A percentile compares a stretch with the other conserved stretches of the same genome.
phyloP scores from a whole-genome alignment of 2,329 filamentous ascomycete genomes.

The Emmonsiellopsis sp. region DNA sequence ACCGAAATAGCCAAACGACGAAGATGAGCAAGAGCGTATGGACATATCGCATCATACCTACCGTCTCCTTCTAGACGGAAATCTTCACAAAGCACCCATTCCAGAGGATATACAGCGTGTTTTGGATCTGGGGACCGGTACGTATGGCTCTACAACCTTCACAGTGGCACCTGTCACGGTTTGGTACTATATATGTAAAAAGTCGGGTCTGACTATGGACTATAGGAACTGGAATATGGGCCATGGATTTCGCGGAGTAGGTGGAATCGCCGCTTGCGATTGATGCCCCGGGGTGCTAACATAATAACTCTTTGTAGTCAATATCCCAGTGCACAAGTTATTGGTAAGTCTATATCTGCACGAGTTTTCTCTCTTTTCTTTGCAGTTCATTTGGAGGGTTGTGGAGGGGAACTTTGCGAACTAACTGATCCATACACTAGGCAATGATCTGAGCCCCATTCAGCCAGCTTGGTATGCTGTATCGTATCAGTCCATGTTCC shows the following conservation, averaged over 20 bases:
- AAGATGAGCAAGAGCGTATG: constrained; percentile 9
- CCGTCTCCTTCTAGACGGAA: constrained; percentile 13
- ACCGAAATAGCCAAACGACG: constrained; percentile 2
- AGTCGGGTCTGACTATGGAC: neutral
- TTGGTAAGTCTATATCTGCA: neutral
- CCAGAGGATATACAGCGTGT: constrained; percentile 7
- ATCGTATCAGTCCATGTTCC: too few species aligned
- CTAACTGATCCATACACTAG: neutral
- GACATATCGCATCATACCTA: constrained; percentile 16
- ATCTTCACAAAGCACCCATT: constrained; percentile 18
- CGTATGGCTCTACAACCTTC: neutral
- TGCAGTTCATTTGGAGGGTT: too few species aligned
- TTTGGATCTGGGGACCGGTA: constrained; percentile 10
- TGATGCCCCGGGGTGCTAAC: too few species aligned
- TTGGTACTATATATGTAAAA: neutral
- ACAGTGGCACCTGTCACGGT: neutral
- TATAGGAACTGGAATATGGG: constrained; percentile 7
- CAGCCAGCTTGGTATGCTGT: constrained; percentile 10
- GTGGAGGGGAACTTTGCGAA: neutral
- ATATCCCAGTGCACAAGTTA: neutral
- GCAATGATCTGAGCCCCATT: constrained; percentile 12
- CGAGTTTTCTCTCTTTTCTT: too few species aligned
- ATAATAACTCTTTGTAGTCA: neutral
- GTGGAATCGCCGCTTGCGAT: neutral
- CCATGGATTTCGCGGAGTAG: constrained; percentile 10